Percentiles rank a stretch among this genome's conserved stretches.
These are phyloP conservation scores for Gleditsia sinensis DNA, from an alignment of 306 rosid genomes.

Conservation along the genomic window DNA sequence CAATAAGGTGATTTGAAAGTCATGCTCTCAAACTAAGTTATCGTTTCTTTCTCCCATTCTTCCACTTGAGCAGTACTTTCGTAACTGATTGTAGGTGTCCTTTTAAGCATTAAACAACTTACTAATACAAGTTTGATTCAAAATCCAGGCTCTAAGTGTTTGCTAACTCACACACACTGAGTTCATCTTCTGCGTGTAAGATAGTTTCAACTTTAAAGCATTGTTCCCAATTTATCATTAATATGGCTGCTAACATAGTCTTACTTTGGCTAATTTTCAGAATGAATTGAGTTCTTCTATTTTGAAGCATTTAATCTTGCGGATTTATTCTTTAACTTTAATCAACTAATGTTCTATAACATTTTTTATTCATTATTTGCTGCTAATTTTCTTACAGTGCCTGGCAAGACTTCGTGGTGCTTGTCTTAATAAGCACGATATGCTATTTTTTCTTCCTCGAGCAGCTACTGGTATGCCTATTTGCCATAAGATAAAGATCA, in stretches of 20 bases:
- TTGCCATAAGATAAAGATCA: conserved; percentile 28
- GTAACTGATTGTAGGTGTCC: neutral
- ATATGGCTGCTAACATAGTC: conserved; percentile 6
- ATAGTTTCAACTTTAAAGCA: neutral
- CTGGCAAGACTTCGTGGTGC: conserved; percentile 98
- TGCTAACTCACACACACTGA: neutral
- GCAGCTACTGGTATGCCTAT: conserved; percentile 90
- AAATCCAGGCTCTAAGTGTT: neutral
- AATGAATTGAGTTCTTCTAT: conserved; percentile 16
- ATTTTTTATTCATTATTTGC: conserved; percentile 17
- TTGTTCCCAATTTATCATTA: conserved; percentile 11
- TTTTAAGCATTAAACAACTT: conserved; percentile 5
- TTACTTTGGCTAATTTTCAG: conserved; percentile 16
- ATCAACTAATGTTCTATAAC: conserved; percentile 1
- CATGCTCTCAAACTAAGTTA: conserved; percentile 24
- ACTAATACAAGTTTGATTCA: neutral
- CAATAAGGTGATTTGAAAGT: conserved; percentile 60
- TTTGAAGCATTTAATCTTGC: conserved; percentile 16
- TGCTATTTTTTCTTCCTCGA: conserved; percentile 98
- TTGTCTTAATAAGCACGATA: conserved; percentile 86
- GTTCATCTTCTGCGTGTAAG: neutral
- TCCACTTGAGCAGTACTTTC: conserved; percentile 3
- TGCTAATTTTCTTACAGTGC: conserved; percentile 56
- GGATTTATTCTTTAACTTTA: conserved; percentile 17
- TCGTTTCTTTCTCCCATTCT: neutral